Base-by-base conservation (phyloP, 2,329 filamentous ascomycete species). In the Hortaea werneckii region DNA sequence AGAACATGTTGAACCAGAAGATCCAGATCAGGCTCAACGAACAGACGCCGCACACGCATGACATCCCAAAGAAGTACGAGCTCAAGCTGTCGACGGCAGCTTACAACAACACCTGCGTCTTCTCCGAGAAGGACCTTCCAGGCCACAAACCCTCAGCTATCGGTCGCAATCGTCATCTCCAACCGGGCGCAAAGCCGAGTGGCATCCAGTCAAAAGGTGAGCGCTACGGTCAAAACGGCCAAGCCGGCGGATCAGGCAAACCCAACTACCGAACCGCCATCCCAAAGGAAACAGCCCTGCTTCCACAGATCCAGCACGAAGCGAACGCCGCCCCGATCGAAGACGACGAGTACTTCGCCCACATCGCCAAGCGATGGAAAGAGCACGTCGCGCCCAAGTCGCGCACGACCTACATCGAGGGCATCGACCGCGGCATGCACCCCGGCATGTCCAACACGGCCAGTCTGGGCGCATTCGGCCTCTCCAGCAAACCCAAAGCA, bases 51-150 rank as follows among this genome's bases (percentile, higher is more conserved):
- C 74, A 80, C 51, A 87, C 94, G 62, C 76, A 83, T 55, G 69
- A 75, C 5, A 74, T 95, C n/a, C 88, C 89, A 8, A 87, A 87
- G 60, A 87, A 94, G 60, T 98, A 95, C 67, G 78, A 87, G 54
- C 70, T 96, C 47, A 81, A 87, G 40, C 74, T 87, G 40, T 81
- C 77, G 26, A 76, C 79, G 37, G 63, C 71, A 37, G 68, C 77
- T n/a, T 79, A 90, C 30, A 79, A 79, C 58, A 95, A 95, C 66
- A 92, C 88, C 13, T 94, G 85, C 62, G 73, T 96, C 46, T 98
- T 98, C 62, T 88, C 85, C 37, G 92, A 98, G 67, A 88, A 94
- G 64, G 87, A 96, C 59, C 76, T 95, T 20, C 85, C 88, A 0
- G 86, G 86, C 34, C 47, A 54, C 45, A 42, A 45, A 44, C 26